phyloP scores from a whole-genome alignment of 805 yeast species.

The Wickerhamomyces ciferrii region DNA sequence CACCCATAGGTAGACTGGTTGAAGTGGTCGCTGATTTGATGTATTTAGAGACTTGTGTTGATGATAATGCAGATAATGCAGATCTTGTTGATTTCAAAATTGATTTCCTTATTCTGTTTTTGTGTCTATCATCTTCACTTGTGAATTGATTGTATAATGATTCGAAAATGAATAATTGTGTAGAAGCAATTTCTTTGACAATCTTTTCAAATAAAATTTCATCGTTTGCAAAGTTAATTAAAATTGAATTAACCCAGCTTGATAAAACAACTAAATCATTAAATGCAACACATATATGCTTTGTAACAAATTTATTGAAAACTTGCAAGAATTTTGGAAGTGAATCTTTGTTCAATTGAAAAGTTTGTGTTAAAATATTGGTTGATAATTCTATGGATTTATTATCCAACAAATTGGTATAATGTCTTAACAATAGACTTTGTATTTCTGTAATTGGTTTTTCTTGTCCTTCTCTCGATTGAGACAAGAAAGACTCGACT shows the following conservation, averaged over 20 bases:
- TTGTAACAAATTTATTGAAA: conserved; percentile 25
- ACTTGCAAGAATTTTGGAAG: conserved; percentile 12
- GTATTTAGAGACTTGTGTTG: conserved; percentile 10
- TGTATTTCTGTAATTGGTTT: conserved; percentile 12
- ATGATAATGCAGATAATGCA: conserved; percentile 19
- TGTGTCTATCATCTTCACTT: conserved; percentile 31
- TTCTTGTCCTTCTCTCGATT: conserved; percentile 1
- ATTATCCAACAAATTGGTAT: conserved; percentile 8
- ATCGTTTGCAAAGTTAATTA: conserved; percentile 24
- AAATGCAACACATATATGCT: conserved; percentile 38
- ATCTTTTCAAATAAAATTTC: conserved; percentile 21
- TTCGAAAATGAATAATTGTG: conserved; percentile 27
- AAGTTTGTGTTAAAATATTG: conserved; percentile 9
- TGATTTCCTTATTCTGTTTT: conserved; percentile 31
- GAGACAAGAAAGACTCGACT: conserved; percentile 3
- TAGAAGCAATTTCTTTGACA: conserved; percentile 26
- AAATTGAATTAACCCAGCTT: conserved; percentile 44
- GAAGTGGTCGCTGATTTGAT: conserved; percentile 11
- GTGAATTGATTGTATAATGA: conserved; percentile 10
- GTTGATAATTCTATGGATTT: conserved; percentile 6
- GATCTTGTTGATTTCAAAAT: conserved; percentile 25
- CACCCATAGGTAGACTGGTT: conserved; percentile 28
- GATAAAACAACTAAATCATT: conserved; percentile 53
- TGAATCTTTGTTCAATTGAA: conserved; percentile 5
- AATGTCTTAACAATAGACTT: conserved; percentile 12